These are phyloP conservation scores for Andrographis paniculata DNA, from an alignment of 305 asterid genomes.

Conservation along the genomic window DNA sequence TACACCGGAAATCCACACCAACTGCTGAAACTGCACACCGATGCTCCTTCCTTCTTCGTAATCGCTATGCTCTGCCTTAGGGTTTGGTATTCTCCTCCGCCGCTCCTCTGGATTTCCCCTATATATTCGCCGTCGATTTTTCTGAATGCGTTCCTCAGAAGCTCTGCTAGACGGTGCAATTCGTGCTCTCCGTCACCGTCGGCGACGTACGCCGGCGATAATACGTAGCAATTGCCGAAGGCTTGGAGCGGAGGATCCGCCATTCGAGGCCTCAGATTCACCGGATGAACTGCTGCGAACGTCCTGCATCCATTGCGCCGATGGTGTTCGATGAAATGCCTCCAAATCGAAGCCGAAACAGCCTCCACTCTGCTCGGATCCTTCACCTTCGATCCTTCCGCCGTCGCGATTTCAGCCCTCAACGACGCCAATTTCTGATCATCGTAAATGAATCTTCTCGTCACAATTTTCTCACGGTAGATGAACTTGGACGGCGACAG, in stretches of 20 bases:
- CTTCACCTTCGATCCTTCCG: not conserved
- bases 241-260: not conserved
- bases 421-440: not conserved
- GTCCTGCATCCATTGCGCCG: not conserved
- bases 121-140: too few species aligned
- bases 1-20: not conserved
- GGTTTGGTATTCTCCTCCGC: too few species aligned
- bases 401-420: not conserved
- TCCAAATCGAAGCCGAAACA: not conserved
- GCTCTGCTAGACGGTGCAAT: too few species aligned
- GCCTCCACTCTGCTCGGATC: not conserved
- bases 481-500: too few species aligned
- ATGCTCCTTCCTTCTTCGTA: not conserved
- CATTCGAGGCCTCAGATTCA: not conserved
- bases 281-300: not conserved
- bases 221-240: not conserved
- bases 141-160: too few species aligned
- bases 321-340: not conserved
- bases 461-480: not conserved
- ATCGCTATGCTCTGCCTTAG: too few species aligned
- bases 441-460: not conserved
- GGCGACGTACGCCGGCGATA: not conserved
- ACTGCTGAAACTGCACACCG: not conserved
- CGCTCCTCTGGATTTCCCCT: too few species aligned
- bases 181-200: not conserved